Conservation (phyloP, 768 basidiomycete species). For the Chalciporus sphaerocephalus region DNA sequence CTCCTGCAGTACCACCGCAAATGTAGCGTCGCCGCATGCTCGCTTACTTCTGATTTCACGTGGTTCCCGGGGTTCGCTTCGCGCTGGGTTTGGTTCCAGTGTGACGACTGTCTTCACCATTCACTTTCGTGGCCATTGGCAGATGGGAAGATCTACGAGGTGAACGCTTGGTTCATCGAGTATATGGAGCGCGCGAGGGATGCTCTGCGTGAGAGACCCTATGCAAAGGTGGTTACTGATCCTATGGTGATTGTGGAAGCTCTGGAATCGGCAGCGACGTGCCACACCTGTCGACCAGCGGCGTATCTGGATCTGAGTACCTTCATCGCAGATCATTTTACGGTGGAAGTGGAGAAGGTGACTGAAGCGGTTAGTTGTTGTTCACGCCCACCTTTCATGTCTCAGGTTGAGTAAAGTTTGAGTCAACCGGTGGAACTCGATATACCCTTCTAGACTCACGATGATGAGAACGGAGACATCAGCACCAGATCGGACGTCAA, state of each 20-base stretch:
- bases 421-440: conserved; percentile 29
- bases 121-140: conserved; percentile 32
- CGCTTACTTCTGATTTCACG: conserved; percentile 33
- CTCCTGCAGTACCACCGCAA: conserved; percentile 36
- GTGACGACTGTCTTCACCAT: conserved; percentile 35
- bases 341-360: conserved; percentile 26
- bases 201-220: conserved; percentile 29
- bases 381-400: conserved; percentile 1
- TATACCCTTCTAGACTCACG: conserved; percentile 22
- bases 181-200: conserved; percentile 32
- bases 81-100: conserved; percentile 39
- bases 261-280: conserved; percentile 24
- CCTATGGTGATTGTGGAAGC: conserved; percentile 31
- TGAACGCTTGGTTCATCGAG: conserved; percentile 34
- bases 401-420: conserved; percentile 6
- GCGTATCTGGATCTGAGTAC: conserved; percentile 32
- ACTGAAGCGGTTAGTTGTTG: conserved; percentile 24
- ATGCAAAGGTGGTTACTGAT: conserved; percentile 27
- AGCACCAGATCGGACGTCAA: neutral
- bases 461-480: conserved; percentile 2
- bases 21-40: conserved; percentile 28
- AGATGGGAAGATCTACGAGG: conserved; percentile 34
- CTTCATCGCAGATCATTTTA: conserved; percentile 30
- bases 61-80: conserved; percentile 35
- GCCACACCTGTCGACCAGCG: conserved; percentile 29